Percentiles rank a stretch among this genome's conserved stretches.
Conservation (phyloP, 208 protist genomes). For the Acanthamoeba triangularis region DNA sequence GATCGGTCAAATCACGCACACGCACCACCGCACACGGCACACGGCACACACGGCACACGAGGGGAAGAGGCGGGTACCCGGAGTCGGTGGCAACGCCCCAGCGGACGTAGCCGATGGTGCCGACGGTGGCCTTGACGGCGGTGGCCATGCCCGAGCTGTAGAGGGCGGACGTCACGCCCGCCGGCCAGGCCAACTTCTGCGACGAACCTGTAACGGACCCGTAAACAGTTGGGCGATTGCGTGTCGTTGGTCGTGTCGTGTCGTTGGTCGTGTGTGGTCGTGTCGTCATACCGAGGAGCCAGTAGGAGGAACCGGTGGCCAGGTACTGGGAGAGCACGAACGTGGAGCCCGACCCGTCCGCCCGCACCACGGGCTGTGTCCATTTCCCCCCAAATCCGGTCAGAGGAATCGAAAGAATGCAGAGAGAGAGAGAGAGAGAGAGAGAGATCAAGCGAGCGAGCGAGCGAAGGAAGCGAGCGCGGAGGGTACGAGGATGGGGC, state of each 20-base stretch:
- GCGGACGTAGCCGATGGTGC: background rate
- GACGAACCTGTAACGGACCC: background rate
- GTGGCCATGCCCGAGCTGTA: background rate
- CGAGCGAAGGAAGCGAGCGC: background rate
- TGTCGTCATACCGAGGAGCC: background rate
- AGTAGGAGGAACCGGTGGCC: background rate
- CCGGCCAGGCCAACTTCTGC: background rate
- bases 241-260: no score
- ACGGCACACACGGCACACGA: background rate
- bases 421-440: background rate
- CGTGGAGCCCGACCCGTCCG: background rate
- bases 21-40: no score
- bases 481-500: background rate
- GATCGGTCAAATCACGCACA: background rate
- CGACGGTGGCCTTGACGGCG: background rate
- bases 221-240: no score
- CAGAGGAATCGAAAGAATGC: background rate
- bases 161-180: background rate
- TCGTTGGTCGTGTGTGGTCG: background rate
- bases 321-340: background rate
- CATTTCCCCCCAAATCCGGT: background rate
- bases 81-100: background rate
- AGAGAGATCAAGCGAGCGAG: background rate
- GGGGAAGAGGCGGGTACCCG: background rate
- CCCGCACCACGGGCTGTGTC: background rate